Evolutionary conservation across 2,329 filamentous ascomycete genomes (phyloP).

Genomic region (Zymoseptoria ardabiliae): DNA sequence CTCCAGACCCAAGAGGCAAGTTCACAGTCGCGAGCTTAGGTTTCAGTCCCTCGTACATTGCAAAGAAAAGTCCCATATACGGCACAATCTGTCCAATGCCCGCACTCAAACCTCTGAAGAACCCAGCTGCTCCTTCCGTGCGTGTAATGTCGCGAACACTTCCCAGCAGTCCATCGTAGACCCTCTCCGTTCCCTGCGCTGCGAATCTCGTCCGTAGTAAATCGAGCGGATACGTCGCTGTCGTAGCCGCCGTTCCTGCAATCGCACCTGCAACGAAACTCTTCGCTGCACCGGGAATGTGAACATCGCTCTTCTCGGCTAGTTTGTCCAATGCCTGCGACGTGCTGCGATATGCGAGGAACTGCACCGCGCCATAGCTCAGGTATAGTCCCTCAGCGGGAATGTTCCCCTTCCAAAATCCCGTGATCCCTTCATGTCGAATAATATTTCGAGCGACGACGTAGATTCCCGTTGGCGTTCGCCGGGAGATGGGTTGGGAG

Average conservation of each 20-base stretch:
- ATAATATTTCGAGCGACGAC: slow-evolving; percentile 56
- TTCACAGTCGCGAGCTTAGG: slow-evolving; percentile 41
- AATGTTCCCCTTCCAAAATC: slow-evolving; percentile 95
- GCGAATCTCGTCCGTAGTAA: slow-evolving; percentile 90
- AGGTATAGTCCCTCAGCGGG: slow-evolving; percentile 93
- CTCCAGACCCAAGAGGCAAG: slow-evolving; percentile 60
- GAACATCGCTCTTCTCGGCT: slow-evolving; percentile 39
- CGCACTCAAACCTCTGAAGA: slow-evolving; percentile 80
- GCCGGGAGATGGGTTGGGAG: slow-evolving; percentile 39
- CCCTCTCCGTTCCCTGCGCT: slow-evolving; percentile 73
- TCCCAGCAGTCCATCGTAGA: slow-evolving; percentile 66
- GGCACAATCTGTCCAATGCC: slow-evolving; percentile 83
- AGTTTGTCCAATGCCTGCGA: slow-evolving; percentile 58
- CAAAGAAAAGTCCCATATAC: slow-evolving; percentile 96
- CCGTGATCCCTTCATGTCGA: slow-evolving; percentile 70
- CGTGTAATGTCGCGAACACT: slow-evolving; percentile 66
- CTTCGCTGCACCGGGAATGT: slow-evolving; percentile 60
- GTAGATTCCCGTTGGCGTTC: slow-evolving; percentile 20
- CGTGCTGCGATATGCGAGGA: slow-evolving; percentile 74
- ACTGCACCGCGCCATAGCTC: slow-evolving; percentile 82
- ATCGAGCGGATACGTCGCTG: slow-evolving; percentile 84
- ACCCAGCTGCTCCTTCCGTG: slow-evolving; percentile 69
- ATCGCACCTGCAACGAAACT: slow-evolving; percentile 77
- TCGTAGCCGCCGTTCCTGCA: slow-evolving; percentile 76
- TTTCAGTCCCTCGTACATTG: slow-evolving; percentile 70